Percentiles rank a stretch among this genome's conserved stretches.
Conservation (phyloP, 2,329 filamentous ascomycete species). For the Aspergillus brasiliensis region DNA sequence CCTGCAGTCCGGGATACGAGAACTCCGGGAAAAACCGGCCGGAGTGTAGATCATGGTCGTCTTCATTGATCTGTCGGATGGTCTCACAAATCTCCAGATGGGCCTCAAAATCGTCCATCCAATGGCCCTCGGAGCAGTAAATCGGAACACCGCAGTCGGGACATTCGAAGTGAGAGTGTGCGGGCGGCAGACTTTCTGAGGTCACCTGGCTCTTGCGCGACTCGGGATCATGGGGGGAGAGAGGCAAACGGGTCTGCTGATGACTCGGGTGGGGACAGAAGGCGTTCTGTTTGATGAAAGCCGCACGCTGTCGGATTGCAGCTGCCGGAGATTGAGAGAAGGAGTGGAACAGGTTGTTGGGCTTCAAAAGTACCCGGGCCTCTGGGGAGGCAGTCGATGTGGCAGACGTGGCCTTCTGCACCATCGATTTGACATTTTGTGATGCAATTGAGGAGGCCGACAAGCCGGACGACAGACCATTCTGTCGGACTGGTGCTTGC, state of each 20-base stretch:
- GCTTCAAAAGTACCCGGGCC: slow-evolving; percentile 55
- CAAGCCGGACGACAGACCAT: slow-evolving; percentile 1
- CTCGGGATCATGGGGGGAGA: slow-evolving; percentile 66
- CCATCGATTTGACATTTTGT: slow-evolving; percentile 21
- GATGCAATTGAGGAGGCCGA: slow-evolving; percentile 7
- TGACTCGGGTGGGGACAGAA: slow-evolving; percentile 92
- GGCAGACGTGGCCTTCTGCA: slow-evolving; percentile 30
- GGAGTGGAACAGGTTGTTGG: slow-evolving; percentile 89
- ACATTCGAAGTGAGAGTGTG: slow-evolving; percentile 90
- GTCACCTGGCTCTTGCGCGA: slow-evolving; percentile 53
- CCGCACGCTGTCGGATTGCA: slow-evolving; percentile 82
- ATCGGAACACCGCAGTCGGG: slow-evolving; percentile 93
- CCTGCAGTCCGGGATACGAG: slow-evolving; percentile 82
- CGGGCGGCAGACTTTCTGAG: slow-evolving; percentile 61
- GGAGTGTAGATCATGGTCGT: slow-evolving; percentile 91
- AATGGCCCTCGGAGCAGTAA: slow-evolving; percentile 92
- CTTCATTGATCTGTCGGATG: slow-evolving; percentile 90
- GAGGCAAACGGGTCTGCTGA: slow-evolving; percentile 69
- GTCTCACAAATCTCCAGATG: slow-evolving; percentile 93
- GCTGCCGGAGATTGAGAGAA: slow-evolving; percentile 87
- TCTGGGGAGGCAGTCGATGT: slow-evolving; percentile 27
- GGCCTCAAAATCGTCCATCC: slow-evolving; percentile 91
- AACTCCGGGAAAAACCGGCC: slow-evolving; percentile 94
- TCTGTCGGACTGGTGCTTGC: slow-evolving; percentile 22
- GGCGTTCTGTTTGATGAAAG: slow-evolving; percentile 89